Evolutionary conservation across 306 rosid genomes (phyloP).

Genomic region (Prunus mira): DNA sequence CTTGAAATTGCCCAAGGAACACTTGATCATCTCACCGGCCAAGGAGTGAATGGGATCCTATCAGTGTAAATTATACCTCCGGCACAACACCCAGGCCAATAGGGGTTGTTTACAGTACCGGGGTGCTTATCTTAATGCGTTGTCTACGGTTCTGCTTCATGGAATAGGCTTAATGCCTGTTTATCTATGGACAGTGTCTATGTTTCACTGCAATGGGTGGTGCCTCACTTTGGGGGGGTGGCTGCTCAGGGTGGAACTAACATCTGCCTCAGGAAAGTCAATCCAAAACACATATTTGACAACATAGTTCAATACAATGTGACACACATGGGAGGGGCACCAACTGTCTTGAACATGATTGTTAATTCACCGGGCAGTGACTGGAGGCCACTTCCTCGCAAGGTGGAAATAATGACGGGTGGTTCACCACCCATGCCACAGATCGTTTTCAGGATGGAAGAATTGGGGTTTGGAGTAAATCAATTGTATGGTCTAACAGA

Average conservation of each 20-base stretch:
- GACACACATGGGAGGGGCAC: conserved; percentile 84
- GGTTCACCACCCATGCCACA: conserved; percentile 82
- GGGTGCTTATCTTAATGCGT: conserved; percentile 81
- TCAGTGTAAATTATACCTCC: conserved; percentile 83
- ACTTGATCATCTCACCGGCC: conserved; percentile 48
- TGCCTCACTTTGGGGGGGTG: conserved; percentile 81
- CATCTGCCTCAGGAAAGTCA: conserved; percentile 59
- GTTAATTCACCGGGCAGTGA: conserved; percentile 53
- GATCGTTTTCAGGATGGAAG: conserved; percentile 64
- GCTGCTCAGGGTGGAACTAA: conserved; percentile 81
- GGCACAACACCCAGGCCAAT: conserved; percentile 89
- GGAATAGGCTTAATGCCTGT: conserved; percentile 62
- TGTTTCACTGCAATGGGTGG: conserved; percentile 95
- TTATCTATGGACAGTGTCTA: conserved; percentile 84
- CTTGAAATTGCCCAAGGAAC: conserved; percentile 53
- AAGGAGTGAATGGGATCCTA: conserved; percentile 69
- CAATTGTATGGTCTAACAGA: conserved; percentile 86
- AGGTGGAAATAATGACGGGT: conserved; percentile 61
- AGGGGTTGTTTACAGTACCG: conserved; percentile 75
- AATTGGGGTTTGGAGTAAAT: conserved; percentile 63
- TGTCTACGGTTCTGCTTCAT: conserved; percentile 61
- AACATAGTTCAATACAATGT: conserved; percentile 45
- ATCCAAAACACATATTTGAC: conserved; percentile 61
- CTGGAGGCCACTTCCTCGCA: conserved; percentile 42
- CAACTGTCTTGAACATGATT: conserved; percentile 78